phyloP scores from a whole-genome alignment of 805 yeast species.

The Hanseniaspora lindneri region DNA sequence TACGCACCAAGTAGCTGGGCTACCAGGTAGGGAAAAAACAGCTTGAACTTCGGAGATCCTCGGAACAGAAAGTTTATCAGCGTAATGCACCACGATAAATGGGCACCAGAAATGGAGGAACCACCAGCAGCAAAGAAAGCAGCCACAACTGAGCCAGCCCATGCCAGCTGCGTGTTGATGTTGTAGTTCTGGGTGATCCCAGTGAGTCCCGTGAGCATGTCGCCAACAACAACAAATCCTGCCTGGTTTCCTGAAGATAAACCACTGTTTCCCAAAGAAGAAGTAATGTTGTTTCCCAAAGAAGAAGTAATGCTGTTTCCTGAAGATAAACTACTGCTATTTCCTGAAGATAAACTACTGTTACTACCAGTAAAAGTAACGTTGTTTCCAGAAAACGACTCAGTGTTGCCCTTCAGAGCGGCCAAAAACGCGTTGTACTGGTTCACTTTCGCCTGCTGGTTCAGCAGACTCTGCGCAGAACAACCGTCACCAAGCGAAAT shows the following conservation, averaged over 20 bases:
- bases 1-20: constrained; percentile 43
- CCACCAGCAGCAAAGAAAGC: constrained; percentile 44
- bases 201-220: not conserved
- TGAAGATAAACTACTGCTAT: too few relatives aligned
- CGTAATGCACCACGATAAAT: constrained; percentile 44
- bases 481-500: constrained; percentile 40
- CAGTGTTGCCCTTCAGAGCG: not conserved
- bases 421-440: not conserved
- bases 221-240: not conserved
- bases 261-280: too few relatives aligned
- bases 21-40: constrained; percentile 32
- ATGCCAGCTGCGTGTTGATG: constrained; percentile 26
- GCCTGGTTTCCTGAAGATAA: not conserved
- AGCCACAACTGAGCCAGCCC: constrained; percentile 45
- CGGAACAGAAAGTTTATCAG: constrained; percentile 37
- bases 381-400: too few relatives aligned
- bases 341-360: too few relatives aligned
- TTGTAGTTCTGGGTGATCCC: constrained; percentile 10
- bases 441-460: constrained; percentile 6
- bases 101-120: constrained; percentile 43
- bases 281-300: too few relatives aligned
- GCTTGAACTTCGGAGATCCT: constrained; percentile 40
- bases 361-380: too few relatives aligned
- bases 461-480: constrained; percentile 32
- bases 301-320: too few relatives aligned